Evolutionary conservation across 352 stramenopile genomes (phyloP), one percentile per base, ranked within the genome.

Genomic region (Phytophthora ohioensis): DNA sequence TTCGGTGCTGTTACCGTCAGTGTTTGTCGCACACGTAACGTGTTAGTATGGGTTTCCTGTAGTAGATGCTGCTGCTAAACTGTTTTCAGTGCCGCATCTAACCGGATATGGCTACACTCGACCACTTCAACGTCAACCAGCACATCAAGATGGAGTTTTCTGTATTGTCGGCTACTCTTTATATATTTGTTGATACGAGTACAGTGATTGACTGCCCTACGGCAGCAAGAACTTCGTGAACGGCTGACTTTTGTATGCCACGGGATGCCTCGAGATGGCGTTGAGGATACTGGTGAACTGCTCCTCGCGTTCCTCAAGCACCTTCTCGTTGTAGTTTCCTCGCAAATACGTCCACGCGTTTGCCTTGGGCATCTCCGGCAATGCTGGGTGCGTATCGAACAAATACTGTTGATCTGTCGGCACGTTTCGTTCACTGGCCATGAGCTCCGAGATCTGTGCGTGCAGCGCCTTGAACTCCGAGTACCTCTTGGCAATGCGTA

Each of bases 391-490:
- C 17, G 79, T 82, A 56, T 76, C 46, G 57, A 88, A 85, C 67
- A 88, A 78, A 56, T 81, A 49, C 31, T 71, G 56, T 47, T 86
- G 66, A 8, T 61, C 67, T 10, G 45, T 21, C 2, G 75, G 60
- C 11, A 88, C 80, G 53, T 88, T 87, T 21, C 58, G 58, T 42
- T 81, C 73, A 52, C 66, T 88, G 36, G 75, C 81, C 78, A 91
- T 85, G 48, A 90, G 53, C 57, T 76, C 76, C 10, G 79, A 73
- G 27, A 91, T 65, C 45, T 88, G 47, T 0, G 65, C 60, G 63
- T 93, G 76, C 39, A 93, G 67, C 5, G 67, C 35, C 71, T 91
- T 92, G 67, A 93, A 93, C 42, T 93, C 81, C 49, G 84, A 90
- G 72, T 83, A 93, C 48, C 84, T 79, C 73, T 93, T 93, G 12